phyloP scores from a whole-genome alignment of 179 eudicot species.

The Vitellaria paradoxa region DNA sequence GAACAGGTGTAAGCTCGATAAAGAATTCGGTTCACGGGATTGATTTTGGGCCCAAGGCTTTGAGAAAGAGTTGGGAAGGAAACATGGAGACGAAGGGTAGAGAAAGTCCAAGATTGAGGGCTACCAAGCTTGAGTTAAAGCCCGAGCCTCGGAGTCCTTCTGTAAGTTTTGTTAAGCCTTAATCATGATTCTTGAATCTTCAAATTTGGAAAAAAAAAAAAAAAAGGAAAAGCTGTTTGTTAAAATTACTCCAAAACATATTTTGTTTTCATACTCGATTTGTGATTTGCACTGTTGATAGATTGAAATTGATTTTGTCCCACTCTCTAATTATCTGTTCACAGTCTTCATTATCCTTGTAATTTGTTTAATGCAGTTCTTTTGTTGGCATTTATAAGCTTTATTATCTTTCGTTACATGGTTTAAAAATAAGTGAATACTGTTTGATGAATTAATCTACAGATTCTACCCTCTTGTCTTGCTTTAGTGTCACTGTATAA shows the following conservation, averaged over 20 bases:
- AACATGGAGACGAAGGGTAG: slow-evolving; percentile 61
- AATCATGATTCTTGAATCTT: slow-evolving; percentile 3
- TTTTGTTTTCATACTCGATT: not conserved
- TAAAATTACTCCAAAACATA: not conserved
- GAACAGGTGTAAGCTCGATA: slow-evolving; percentile 37
- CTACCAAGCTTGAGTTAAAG: slow-evolving; percentile 48
- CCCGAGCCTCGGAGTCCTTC: slow-evolving; percentile 58
- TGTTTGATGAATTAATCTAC: not conserved
- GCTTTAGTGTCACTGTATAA: not conserved
- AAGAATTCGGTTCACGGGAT: slow-evolving; percentile 64
- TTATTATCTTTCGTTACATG: not conserved
- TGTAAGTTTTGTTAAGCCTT: slow-evolving; percentile 42
- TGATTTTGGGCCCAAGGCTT: slow-evolving; percentile 78
- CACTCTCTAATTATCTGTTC: not conserved
- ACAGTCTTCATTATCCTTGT: not conserved
- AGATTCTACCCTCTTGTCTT: not conserved
- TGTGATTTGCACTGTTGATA: not conserved
- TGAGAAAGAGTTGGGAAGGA: slow-evolving; percentile 97
- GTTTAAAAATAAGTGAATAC: not conserved
- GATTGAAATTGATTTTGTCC: not conserved
- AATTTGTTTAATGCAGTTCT: slow-evolving; percentile 9
- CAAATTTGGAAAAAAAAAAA: not conserved
- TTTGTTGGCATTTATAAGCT: not conserved
- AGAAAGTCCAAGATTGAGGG: slow-evolving; percentile 52
- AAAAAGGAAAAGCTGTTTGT: not conserved